These are phyloP conservation scores for Fusarium abutilonis DNA, from an alignment of 2,329 filamentous ascomycete species.

Conservation along the genomic window DNA sequence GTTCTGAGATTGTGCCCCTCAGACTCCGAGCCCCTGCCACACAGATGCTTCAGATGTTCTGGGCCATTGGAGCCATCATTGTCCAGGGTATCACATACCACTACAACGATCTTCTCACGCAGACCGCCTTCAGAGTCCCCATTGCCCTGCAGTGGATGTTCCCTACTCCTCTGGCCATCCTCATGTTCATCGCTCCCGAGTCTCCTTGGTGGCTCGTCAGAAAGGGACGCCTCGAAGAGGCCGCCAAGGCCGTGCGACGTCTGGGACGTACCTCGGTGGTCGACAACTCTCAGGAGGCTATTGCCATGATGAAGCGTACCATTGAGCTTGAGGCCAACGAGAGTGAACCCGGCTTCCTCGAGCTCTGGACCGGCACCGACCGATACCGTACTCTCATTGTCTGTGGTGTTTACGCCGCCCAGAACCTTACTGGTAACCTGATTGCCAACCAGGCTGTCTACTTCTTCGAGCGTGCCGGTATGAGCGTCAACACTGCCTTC, in stretches of 20 bases:
- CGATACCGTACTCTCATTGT: conserved; percentile 64
- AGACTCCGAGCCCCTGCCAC: conserved; percentile 65
- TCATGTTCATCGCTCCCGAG: conserved; percentile 61
- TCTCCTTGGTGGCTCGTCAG: conserved; percentile 66
- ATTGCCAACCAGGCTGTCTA: conserved; percentile 71
- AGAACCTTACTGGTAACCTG: conserved; percentile 69
- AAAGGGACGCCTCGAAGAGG: conserved; percentile 55
- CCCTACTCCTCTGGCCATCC: conserved; percentile 63
- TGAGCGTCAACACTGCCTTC: conserved; percentile 64
- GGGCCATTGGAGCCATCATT: conserved; percentile 69
- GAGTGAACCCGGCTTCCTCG: conserved; percentile 58
- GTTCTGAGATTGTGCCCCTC: conserved; percentile 68
- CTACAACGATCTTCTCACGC: conserved; percentile 53
- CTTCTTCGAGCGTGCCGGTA: conserved; percentile 68
- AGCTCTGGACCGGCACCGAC: conserved; percentile 65
- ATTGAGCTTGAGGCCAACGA: conserved; percentile 61
- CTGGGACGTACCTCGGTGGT: conserved; percentile 51
- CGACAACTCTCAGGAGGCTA: conserved; percentile 48
- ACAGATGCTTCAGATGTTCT: conserved; percentile 71
- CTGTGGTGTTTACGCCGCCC: conserved; percentile 66
- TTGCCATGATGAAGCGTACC: conserved; percentile 67
- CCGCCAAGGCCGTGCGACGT: conserved; percentile 57
- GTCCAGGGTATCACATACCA: conserved; percentile 64
- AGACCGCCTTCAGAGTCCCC: conserved; percentile 53
- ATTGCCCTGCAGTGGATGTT: conserved; percentile 69